phyloP scores from a whole-genome alignment of 2,329 filamentous ascomycete genomes.

The Sporothrix brasiliensis region DNA sequence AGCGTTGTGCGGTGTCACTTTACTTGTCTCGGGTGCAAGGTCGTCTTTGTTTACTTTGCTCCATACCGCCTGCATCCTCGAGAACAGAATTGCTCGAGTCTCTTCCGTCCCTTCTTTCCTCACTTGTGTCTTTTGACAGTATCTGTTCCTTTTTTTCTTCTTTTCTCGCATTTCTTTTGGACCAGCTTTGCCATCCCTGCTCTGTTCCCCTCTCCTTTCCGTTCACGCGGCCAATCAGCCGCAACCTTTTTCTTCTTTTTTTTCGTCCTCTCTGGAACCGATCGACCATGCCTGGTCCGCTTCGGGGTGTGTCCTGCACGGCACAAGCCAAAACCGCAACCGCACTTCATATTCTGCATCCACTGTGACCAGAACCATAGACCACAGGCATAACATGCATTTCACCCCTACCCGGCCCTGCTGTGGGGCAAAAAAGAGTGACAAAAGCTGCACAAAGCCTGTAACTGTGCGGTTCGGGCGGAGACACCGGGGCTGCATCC shows the following conservation, averaged over 20 bases:
- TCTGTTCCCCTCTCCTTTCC: constrained; percentile 26
- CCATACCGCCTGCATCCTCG: neutral
- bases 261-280: constrained; percentile 6
- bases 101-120: neutral
- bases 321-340: constrained; percentile 30
- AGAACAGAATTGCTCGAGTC: neutral
- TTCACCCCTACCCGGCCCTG: constrained; percentile 2
- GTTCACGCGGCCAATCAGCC: constrained; percentile 28
- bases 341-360: constrained; percentile 8
- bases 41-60: constrained; percentile 10
- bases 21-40: neutral
- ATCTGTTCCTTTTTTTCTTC: neutral
- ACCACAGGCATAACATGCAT: neutral
- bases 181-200: constrained; percentile 7
- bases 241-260: neutral
- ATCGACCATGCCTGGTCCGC: constrained; percentile 24
- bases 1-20: neutral
- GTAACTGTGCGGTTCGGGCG: constrained; percentile 34
- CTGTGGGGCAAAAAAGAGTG: neutral
- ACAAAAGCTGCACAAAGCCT: neutral
- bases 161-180: neutral
- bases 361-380: constrained; percentile 1
- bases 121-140: neutral
- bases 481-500: constrained; percentile 27
- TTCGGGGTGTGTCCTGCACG: constrained; percentile 24